A percentile compares a stretch with the other conserved stretches of the same genome.
Conservation (phyloP, 2,329 filamentous ascomycete species). For the Ramichloridium luteum region DNA sequence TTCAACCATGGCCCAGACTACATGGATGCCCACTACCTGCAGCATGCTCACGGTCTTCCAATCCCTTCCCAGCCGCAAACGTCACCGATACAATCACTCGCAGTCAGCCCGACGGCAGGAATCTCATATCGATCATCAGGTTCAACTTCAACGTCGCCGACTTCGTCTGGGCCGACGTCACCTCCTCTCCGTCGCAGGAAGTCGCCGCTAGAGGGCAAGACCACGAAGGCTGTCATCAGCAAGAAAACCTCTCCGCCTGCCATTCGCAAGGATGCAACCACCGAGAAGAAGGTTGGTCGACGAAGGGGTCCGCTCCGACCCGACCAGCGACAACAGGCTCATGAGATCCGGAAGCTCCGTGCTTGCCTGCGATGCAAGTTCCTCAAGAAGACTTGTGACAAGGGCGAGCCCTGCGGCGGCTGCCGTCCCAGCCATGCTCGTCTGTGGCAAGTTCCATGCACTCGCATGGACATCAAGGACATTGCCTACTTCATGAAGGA, state of each 20-base stretch:
- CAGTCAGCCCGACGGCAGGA: constrained; percentile 17
- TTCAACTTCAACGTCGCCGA: constrained; percentile 24
- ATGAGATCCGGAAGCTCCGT: constrained; percentile 88
- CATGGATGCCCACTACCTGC: constrained; percentile 34
- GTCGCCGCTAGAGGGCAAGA: constrained; percentile 57
- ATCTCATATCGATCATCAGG: constrained; percentile 18
- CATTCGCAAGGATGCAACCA: constrained; percentile 62
- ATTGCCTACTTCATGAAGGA: constrained; percentile 99
- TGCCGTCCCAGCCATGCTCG: constrained; percentile 93
- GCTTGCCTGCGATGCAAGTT: constrained; percentile 96
- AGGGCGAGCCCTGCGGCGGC: constrained; percentile 87
- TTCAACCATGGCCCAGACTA: constrained; percentile 48
- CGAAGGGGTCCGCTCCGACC: constrained; percentile 80
- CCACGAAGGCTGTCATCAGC: constrained; percentile 63
- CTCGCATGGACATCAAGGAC: constrained; percentile 96
- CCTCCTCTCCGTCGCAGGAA: constrained; percentile 49
- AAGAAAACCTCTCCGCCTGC: constrained; percentile 50
- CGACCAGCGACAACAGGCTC: constrained; percentile 90
- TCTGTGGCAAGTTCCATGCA: constrained; percentile 95
- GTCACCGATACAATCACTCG: constrained; percentile 12
- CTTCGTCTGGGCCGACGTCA: constrained; percentile 25
- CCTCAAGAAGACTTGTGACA: constrained; percentile 97
- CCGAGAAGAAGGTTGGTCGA: constrained; percentile 86
- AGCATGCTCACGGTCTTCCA: constrained; percentile 6
- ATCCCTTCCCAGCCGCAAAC: constrained; percentile 2